Evolutionary conservation across 495 filamentous ascomycete species (phyloP).

Genomic region (Sphaerosporella brunnea): DNA sequence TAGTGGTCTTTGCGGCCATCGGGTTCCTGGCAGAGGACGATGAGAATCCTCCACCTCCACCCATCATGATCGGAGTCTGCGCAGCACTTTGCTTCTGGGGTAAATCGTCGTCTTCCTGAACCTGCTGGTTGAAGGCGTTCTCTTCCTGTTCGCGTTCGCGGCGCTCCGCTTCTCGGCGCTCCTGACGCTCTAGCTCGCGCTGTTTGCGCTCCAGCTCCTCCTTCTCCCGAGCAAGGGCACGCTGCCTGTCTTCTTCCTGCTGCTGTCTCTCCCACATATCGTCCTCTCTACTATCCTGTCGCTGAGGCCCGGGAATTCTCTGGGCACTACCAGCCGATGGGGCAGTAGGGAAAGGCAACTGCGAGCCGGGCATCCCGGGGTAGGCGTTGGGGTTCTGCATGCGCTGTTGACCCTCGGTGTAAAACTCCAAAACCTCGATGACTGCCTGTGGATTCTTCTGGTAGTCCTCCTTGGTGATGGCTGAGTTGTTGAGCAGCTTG

Average conservation of each 20-base stretch:
- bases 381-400: slow-evolving; percentile 59
- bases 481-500: slow-evolving; percentile 79
- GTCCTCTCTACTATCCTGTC: slow-evolving; percentile 39
- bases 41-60: slow-evolving; percentile 38
- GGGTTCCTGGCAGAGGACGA: slow-evolving; percentile 47
- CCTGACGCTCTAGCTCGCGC: slow-evolving; percentile 26
- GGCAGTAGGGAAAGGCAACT: slow-evolving; percentile 22
- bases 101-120: slow-evolving; percentile 21
- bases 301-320: slow-evolving; percentile 51
- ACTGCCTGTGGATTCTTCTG: slow-evolving; percentile 96
- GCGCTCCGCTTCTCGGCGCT: slow-evolving; percentile 36
- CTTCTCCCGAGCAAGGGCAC: slow-evolving; percentile 25
- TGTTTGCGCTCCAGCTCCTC: slow-evolving; percentile 28
- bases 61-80: slow-evolving; percentile 33
- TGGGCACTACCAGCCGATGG: slow-evolving; percentile 40
- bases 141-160: slow-evolving; percentile 24
- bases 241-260: slow-evolving; percentile 27
- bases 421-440: slow-evolving; percentile 92
- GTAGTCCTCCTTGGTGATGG: slow-evolving; percentile 95
- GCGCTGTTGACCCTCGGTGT: slow-evolving; percentile 46
- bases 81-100: slow-evolving; percentile 17
- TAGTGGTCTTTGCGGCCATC: slow-evolving; percentile 38
- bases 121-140: slow-evolving; percentile 12
- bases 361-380: slow-evolving; percentile 40
- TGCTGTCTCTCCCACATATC: slow-evolving; percentile 35